Evolutionary conservation across 331 rosid species (phyloP).

Genomic region (Stylosanthes scabra): DNA sequence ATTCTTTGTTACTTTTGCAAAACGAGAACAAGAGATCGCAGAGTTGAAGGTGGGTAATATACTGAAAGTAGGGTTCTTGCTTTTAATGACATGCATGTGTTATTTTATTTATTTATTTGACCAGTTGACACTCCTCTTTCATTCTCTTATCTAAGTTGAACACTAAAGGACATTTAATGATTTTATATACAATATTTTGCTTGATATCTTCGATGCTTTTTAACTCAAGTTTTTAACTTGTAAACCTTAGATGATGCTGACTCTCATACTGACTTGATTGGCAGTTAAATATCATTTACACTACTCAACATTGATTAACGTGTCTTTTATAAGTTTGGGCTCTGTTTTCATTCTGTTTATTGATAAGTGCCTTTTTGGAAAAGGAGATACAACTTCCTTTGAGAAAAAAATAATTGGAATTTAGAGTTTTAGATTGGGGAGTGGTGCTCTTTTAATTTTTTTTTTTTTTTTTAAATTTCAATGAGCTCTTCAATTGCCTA

Average conservation of each 20-base stretch:
- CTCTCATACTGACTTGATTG: background rate
- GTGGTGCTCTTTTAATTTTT: too few relatives aligned
- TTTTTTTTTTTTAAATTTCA: background rate
- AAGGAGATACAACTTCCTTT: background rate
- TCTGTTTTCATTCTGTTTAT: slow-evolving; percentile 10
- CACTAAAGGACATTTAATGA: too few relatives aligned
- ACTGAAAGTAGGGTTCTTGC: slow-evolving; percentile 3
- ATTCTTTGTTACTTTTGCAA: slow-evolving; percentile 76
- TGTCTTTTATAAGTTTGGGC: background rate
- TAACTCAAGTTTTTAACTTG: slow-evolving; percentile 3
- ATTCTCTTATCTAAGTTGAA: slow-evolving; percentile 14
- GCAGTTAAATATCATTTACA: slow-evolving; percentile 15
- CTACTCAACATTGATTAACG: background rate
- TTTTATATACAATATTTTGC: background rate
- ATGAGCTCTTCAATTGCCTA: background rate
- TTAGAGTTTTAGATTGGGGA: too few relatives aligned
- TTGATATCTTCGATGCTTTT: slow-evolving; percentile 14
- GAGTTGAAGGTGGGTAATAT: slow-evolving; percentile 84
- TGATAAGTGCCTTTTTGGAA: background rate
- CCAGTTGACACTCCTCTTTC: slow-evolving; percentile 2
- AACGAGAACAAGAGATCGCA: slow-evolving; percentile 98
- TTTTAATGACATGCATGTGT: slow-evolving; percentile 10
- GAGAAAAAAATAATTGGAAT: too few relatives aligned
- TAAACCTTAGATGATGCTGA: slow-evolving; percentile 9
- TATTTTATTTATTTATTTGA: slow-evolving; percentile 6